These are phyloP conservation scores for Helotiales sp. DNA, from an alignment of 2,329 filamentous ascomycete genomes.

Conservation along the genomic window DNA sequence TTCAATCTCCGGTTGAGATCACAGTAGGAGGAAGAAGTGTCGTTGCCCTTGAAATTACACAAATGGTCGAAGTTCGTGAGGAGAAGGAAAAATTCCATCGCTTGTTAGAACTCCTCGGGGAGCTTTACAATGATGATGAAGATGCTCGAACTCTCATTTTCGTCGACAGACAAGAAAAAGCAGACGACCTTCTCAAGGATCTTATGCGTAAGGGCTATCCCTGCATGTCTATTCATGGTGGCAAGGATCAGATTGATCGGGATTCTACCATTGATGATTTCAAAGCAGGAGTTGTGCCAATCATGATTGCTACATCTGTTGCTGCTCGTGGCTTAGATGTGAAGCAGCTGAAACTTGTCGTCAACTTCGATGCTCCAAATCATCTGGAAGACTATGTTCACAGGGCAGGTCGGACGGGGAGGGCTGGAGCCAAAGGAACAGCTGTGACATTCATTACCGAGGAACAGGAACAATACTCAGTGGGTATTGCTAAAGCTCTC, in stretches of 20 bases:
- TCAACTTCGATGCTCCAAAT: slow-evolving; percentile 94
- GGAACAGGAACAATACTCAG: slow-evolving; percentile 88
- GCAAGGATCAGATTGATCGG: slow-evolving; percentile 90
- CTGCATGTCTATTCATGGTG: slow-evolving; percentile 92
- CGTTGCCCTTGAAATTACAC: slow-evolving; percentile 90
- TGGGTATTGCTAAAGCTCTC: slow-evolving; percentile 83
- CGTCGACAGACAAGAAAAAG: slow-evolving; percentile 89
- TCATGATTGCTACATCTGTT: slow-evolving; percentile 93
- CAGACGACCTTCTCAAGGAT: slow-evolving; percentile 78
- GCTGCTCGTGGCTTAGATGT: slow-evolving; percentile 95
- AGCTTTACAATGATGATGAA: slow-evolving; percentile 84
- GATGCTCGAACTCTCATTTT: slow-evolving; percentile 91
- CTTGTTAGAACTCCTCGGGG: slow-evolving; percentile 83
- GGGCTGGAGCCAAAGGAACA: slow-evolving; percentile 92
- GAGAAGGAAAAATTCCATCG: slow-evolving; percentile 84
- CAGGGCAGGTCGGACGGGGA: slow-evolving; percentile 88
- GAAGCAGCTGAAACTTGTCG: slow-evolving; percentile 91
- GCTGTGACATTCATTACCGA: slow-evolving; percentile 93
- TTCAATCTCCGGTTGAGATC: slow-evolving; percentile 87
- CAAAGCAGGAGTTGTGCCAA: slow-evolving; percentile 86
- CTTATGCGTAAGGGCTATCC: slow-evolving; percentile 84
- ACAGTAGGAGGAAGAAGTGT: slow-evolving; percentile 86
- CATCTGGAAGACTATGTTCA: slow-evolving; percentile 98
- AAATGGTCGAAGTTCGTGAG: slow-evolving; percentile 85
- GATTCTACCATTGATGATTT: slow-evolving; percentile 93